Percentiles rank a stretch among this genome's conserved stretches.
These are phyloP conservation scores for Beauveria bassiana DNA, from an alignment of 2,329 filamentous ascomycete genomes.

Conservation along the genomic window DNA sequence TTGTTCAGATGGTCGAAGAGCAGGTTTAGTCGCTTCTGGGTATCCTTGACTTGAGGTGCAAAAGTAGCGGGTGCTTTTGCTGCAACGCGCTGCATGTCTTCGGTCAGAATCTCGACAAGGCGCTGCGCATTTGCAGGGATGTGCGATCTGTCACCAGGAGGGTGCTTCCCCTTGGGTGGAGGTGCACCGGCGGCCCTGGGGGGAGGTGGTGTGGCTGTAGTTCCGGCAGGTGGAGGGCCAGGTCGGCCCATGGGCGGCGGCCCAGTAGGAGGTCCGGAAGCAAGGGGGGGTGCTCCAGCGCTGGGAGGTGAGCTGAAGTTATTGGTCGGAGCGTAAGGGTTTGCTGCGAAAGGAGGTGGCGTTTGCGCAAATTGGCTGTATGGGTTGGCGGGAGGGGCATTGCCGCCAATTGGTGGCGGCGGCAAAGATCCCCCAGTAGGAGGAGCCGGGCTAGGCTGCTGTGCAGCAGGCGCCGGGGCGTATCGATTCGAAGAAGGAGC, in stretches of 20 bases:
- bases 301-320: constrained; percentile 43
- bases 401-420: constrained; percentile 31
- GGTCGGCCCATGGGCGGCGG: constrained; percentile 25
- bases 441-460: constrained; percentile 40
- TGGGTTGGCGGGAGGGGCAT: constrained; percentile 38
- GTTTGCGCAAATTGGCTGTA: constrained; percentile 30
- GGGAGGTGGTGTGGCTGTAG: constrained; percentile 32
- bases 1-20: constrained; percentile 98
- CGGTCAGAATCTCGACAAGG: constrained; percentile 71
- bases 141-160: constrained; percentile 81
- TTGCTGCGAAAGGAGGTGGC: constrained; percentile 22
- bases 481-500: constrained; percentile 69
- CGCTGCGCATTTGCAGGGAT: constrained; percentile 70
- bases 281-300: constrained; percentile 30
- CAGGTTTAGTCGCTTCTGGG: constrained; percentile 83
- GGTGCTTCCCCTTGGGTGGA: constrained; percentile 55
- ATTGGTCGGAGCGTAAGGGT: constrained; percentile 32
- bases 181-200: constrained; percentile 42
- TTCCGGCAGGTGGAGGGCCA: constrained; percentile 22
- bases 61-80: constrained; percentile 79
- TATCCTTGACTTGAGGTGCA: constrained; percentile 83
- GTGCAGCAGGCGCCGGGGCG: constrained; percentile 56
- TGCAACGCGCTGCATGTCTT: constrained; percentile 85
- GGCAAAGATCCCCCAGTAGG: constrained; percentile 30
- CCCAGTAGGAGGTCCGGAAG: constrained; percentile 29